These are phyloP conservation scores for Telfairia occidentalis DNA, from an alignment of 331 rosid species.

Conservation along the genomic window DNA sequence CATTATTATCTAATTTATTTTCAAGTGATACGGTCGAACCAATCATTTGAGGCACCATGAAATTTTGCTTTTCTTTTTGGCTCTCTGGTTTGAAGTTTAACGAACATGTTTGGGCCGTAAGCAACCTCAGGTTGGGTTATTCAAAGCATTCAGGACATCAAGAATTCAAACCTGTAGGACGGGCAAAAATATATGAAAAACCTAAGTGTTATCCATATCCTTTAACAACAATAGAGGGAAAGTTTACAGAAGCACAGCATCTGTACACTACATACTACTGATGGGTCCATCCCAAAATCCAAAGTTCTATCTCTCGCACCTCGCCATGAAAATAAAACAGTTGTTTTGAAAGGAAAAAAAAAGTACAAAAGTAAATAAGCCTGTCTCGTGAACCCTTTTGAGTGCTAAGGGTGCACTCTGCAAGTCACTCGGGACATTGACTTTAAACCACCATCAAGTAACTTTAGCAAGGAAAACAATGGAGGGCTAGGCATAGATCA, in stretches of 20 bases:
- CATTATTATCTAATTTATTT: not conserved
- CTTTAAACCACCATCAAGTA: slow-evolving; percentile 4
- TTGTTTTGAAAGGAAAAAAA: not conserved
- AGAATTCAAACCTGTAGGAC: not conserved
- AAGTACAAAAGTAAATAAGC: not conserved
- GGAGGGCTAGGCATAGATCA: slow-evolving; percentile 2
- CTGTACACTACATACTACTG: slow-evolving; percentile 10
- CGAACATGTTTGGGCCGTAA: not conserved
- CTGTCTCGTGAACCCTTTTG: not conserved
- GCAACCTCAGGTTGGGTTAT: not conserved
- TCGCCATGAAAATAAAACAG: slow-evolving; percentile 8
- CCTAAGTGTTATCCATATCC: not conserved
- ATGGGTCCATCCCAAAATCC: slow-evolving; percentile 3
- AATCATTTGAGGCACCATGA: not conserved
- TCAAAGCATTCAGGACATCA: not conserved
- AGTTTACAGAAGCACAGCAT: slow-evolving; percentile 6
- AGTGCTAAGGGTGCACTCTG: not conserved
- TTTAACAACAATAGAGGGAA: not conserved
- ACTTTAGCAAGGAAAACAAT: not conserved
- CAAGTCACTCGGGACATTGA: not conserved
- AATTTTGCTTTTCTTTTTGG: not conserved
- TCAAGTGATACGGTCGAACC: not conserved
- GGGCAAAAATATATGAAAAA: not conserved
- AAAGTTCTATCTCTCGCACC: not conserved
- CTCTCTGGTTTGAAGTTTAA: not conserved